Evolutionary conservation across 495 filamentous ascomycete genomes (phyloP), one percentile per base, ranked within the genome.

Genomic region (Aspergillus nanangensis): DNA sequence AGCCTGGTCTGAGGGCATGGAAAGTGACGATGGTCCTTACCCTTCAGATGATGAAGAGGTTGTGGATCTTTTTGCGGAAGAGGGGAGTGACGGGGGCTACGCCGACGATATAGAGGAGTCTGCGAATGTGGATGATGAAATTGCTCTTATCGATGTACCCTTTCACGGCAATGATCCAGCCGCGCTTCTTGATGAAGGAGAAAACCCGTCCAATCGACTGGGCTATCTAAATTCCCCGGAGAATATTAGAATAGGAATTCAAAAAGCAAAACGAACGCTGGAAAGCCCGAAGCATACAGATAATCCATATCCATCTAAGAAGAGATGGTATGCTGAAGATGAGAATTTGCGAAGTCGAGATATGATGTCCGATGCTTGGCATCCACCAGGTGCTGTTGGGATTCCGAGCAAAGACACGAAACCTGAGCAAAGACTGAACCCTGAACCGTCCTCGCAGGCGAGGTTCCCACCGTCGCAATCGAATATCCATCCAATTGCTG

Each of bases 11-110:
- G 69, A 72, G 18, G 70, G 71, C 5, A 57, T 70, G 27, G 71
- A 76, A 14, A 56, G 63, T n/a, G 65, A 75, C 13, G 58, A 72
- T 5, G 66, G 70, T 43, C 57, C 62, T 24, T 75, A 78, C 35
- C 75, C 74, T 36, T 77, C 71, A 9, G 80, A 85, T 44, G 79
- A 84, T 38, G 71, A 79, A 29, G 38, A 56, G 18, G 29, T 50
- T 32, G 34, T 47, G 19, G 47, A 51, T 39, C 15, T 50, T 5
- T 55, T 57, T 14, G 55, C 46, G 31, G 55, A 50, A 25, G 52
- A 56, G 23, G 56, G 55, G 31, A 49, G 44, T 11, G 47, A 55
- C 13, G 48, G 57, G 13, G 59, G 47, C 38, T 44, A 52, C 8
- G 15, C 20, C 2, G 31, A 50, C 25, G 23, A 31, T 3, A 35